Evolutionary conservation across 2,329 filamentous ascomycete species (phyloP).

Genomic region (Alternaria triticimaculans): DNA sequence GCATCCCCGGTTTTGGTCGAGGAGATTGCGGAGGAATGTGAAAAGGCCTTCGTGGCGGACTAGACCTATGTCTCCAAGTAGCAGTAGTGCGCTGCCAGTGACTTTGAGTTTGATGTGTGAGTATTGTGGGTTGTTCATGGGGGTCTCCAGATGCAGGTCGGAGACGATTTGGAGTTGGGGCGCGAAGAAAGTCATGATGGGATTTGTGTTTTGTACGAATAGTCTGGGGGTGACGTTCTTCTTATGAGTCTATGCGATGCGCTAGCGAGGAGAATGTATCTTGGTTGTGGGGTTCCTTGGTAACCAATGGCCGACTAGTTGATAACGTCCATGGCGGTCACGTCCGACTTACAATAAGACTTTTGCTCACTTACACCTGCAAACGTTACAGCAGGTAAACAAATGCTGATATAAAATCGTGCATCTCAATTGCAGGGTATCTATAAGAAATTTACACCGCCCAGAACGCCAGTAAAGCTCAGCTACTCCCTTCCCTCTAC

Average conservation of each 20-base stretch:
- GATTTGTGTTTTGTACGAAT: not conserved
- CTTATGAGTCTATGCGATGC: too few relatives aligned
- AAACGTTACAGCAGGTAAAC: rapidly evolving
- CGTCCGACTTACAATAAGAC: too few relatives aligned
- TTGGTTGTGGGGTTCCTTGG: too few relatives aligned
- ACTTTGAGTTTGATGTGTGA: not conserved
- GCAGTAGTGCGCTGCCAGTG: not conserved
- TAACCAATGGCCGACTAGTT: too few relatives aligned
- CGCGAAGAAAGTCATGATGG: not conserved
- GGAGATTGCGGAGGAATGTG: not conserved
- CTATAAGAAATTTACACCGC: not conserved
- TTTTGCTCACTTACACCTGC: too few relatives aligned
- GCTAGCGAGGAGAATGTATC: too few relatives aligned
- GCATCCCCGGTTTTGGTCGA: not conserved
- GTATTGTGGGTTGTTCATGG: not conserved
- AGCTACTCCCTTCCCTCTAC: too few relatives aligned
- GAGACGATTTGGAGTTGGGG: not conserved
- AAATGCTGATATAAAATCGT: too few relatives aligned
- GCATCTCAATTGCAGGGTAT: not conserved
- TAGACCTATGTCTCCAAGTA: not conserved
- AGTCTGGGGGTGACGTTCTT: too few relatives aligned
- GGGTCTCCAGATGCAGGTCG: not conserved
- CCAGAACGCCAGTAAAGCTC: too few relatives aligned
- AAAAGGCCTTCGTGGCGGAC: not conserved
- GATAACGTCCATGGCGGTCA: too few relatives aligned